Percentiles rank a stretch among this genome's conserved stretches.
Conservation (phyloP, 1,284 basidiomycete species). For the Trichosporon sp. region DNA sequence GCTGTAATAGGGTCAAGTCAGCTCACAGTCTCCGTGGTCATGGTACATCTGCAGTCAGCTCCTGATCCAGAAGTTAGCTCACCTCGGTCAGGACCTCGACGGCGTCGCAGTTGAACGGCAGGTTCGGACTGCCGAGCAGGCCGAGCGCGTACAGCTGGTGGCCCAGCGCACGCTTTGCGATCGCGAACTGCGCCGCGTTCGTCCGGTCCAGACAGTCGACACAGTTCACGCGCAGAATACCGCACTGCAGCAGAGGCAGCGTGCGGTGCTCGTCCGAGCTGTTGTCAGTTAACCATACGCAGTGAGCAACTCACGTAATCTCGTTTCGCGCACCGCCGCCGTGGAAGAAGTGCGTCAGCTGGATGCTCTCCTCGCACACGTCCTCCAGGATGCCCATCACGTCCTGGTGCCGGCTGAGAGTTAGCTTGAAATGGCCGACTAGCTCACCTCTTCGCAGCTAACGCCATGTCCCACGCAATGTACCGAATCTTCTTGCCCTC, state of each 20-base stretch:
- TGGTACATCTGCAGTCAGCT: conserved; percentile 72
- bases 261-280: conserved; percentile 57
- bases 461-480: conserved; percentile 93
- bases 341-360: conserved; percentile 91
- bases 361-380: conserved; percentile 88
- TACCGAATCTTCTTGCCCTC: conserved; percentile 81
- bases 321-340: conserved; percentile 48
- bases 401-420: conserved; percentile 78
- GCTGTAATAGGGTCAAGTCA: neutral
- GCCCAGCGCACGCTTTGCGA: conserved; percentile 90
- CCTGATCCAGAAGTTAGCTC: neutral
- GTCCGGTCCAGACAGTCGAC: conserved; percentile 97
- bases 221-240: conserved; percentile 84
- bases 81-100: conserved; percentile 91
- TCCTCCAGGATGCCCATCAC: conserved; percentile 95
- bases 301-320: conserved; percentile 22
- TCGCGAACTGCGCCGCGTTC: conserved; percentile 96
- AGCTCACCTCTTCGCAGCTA: conserved; percentile 65
- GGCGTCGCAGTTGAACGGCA: conserved; percentile 88
- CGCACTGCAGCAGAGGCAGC: conserved; percentile 78
- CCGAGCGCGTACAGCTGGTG: conserved; percentile 96
- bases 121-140: conserved; percentile 72
- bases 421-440: neutral
- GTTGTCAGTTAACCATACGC: neutral
- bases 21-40: conserved; percentile 85